Evolutionary conservation across 768 basidiomycete genomes (phyloP), one percentile per base, ranked within the genome.

Genomic region (Pisolithus albus): DNA sequence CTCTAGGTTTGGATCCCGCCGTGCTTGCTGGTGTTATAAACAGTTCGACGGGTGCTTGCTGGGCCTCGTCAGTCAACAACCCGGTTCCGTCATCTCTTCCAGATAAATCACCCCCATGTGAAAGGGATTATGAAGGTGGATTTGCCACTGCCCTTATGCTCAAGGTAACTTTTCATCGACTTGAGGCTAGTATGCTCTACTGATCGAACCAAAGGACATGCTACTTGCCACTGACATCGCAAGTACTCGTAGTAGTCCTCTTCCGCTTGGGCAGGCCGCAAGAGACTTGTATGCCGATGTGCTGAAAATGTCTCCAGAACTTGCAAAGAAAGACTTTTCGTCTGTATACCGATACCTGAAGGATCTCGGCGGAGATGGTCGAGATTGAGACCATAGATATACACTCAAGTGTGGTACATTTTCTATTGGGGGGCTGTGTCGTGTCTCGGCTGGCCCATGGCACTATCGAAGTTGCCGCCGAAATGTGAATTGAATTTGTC

Each of bases 51-150:
- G 91, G 89, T 4, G 74, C 76, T 16, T 92, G 89, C 61, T 92
- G 90, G 89, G 77, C 89, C 15, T 83, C 84, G 23, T 82, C 84
- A 0, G 82, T 86, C 36, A 95, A 94, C 72, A 94, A 94, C 60
- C 92, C 92, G 5, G 90, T 90, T 21, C 89, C 84, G 7, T 75
- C 75, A 18, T 81, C 91, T 15, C 68, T 92, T 44, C 77, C 80
- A 7, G 82, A 74, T 47, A 83, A 82, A 64, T 80, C 82, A 18
- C 85, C 91, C 5, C 92, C 92, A 0, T 92, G 88, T 60, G 86
- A 88, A 66, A 78, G 84, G 39, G 79, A 83, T 41, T 94, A 86
- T 52, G 84, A 88, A 56, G 91, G 89, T 15, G 92, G 92, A 2
- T 94, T 92, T 65, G 87, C 87, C 5, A 88, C 86, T 2, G 72